Evolutionary conservation across 2,329 filamentous ascomycete genomes (phyloP).

Genomic region (Diplodia seriata): DNA sequence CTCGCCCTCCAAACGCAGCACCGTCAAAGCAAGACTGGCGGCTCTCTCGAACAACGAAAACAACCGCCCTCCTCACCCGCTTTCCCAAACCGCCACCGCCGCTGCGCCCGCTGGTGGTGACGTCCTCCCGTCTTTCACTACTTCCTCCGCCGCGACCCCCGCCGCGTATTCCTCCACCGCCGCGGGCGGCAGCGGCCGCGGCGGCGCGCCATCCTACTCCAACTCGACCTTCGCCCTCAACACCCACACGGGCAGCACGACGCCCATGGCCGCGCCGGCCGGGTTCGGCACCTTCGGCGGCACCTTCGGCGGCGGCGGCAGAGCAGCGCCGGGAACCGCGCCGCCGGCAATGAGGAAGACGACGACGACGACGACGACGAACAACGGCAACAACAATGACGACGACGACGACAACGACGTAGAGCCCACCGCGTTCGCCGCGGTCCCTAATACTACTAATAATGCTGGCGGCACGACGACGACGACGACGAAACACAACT

Average conservation of each 20-base stretch:
- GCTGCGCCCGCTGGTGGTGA: background rate
- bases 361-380: too few species aligned
- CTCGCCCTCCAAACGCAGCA: constrained; percentile 53
- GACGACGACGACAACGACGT: background rate
- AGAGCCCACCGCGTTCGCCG: background rate
- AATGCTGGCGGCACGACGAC: background rate
- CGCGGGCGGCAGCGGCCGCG: constrained; percentile 33
- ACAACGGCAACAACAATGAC: background rate
- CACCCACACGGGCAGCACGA: constrained; percentile 26
- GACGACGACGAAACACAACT: background rate
- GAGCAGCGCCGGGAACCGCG: constrained; percentile 4
- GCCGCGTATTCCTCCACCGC: constrained; percentile 39
- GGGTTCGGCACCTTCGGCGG: background rate
- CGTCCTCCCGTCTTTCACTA: background rate
- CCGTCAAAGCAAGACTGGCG: constrained; percentile 40
- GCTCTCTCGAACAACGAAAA: constrained; percentile 18
- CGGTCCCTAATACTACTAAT: background rate
- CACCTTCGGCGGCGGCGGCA: background rate
- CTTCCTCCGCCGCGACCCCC: constrained; percentile 32
- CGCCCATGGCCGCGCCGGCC: constrained; percentile 11
- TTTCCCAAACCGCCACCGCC: constrained; percentile 1
- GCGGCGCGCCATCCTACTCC: constrained; percentile 34
- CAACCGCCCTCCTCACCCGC: background rate
- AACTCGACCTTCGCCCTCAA: constrained; percentile 18
- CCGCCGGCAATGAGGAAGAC: constrained; percentile 10